These are phyloP conservation scores for Paxillus rubicundulus DNA, from an alignment of 768 basidiomycete genomes.

Conservation along the genomic window DNA sequence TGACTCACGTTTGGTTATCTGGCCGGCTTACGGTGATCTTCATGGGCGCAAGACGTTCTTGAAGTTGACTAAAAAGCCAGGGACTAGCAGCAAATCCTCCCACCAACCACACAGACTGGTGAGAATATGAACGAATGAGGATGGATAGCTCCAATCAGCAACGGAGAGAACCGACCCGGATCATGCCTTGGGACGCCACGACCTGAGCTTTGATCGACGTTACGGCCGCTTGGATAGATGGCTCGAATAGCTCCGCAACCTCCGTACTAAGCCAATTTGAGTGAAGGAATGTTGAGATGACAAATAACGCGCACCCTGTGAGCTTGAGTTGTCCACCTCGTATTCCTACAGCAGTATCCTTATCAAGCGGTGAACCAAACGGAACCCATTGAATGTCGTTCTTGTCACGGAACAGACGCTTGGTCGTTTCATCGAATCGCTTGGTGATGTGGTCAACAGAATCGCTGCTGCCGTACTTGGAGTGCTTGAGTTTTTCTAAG, in stretches of 20 bases:
- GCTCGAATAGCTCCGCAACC: constrained; percentile 75
- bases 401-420: constrained; percentile 70
- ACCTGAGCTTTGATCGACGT: constrained; percentile 70
- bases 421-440: constrained; percentile 80
- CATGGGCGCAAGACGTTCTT: constrained; percentile 58
- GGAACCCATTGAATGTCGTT: constrained; percentile 68
- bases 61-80: constrained; percentile 74
- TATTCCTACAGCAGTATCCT: constrained; percentile 67
- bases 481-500: constrained; percentile 68
- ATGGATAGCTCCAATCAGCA: neutral
- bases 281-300: neutral
- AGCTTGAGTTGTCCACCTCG: constrained; percentile 70
- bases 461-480: constrained; percentile 70
- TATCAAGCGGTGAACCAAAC: constrained; percentile 78
- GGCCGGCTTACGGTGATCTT: constrained; percentile 67
- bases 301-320: constrained; percentile 51
- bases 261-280: constrained; percentile 29
- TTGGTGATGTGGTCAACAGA: constrained; percentile 77
- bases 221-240: constrained; percentile 72
- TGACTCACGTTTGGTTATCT: constrained; percentile 71
- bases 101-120: constrained; percentile 76
- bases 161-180: constrained; percentile 45
- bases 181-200: constrained; percentile 61
- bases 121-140: constrained; percentile 9
- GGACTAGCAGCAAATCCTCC: constrained; percentile 83